Conservation (phyloP, 352 stramenopile genomes). For the Globisporangium paddicum region DNA sequence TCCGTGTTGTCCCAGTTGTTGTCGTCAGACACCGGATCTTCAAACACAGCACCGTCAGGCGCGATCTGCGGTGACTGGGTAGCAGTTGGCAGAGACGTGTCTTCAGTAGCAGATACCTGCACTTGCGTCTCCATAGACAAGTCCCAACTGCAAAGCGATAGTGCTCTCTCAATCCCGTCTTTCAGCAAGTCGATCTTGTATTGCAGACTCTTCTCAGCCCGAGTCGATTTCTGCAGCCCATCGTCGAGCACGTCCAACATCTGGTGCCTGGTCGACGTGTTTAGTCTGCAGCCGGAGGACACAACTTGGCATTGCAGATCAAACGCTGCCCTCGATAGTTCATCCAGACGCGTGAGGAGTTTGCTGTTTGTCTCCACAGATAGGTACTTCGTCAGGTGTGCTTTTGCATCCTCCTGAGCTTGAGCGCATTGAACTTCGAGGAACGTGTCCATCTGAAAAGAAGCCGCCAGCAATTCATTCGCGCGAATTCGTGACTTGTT, state of each 20-base stretch:
- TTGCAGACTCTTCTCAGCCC: conserved; percentile 1
- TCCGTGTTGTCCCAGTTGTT: conserved; percentile 4
- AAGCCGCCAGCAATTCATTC: conserved; percentile 30
- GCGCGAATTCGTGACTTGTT: conserved; percentile 22
- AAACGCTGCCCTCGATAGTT: conserved; percentile 22
- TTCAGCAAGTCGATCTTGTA: background rate
- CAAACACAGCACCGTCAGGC: background rate
- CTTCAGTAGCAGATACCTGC: background rate
- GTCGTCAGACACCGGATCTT: background rate
- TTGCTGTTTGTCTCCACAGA: conserved; percentile 19
- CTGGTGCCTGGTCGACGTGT: conserved; percentile 16
- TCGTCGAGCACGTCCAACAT: conserved; percentile 27
- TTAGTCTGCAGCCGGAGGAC: conserved; percentile 16
- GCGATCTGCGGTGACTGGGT: background rate
- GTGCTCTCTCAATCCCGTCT: conserved; percentile 7
- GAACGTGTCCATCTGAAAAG: conserved; percentile 21
- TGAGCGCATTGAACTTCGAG: conserved; percentile 18
- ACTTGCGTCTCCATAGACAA: background rate
- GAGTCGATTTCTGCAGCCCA: background rate
- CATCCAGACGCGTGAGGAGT: conserved; percentile 17
- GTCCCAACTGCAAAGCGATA: conserved; percentile 1
- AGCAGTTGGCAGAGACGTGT: background rate
- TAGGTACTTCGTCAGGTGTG: conserved; percentile 24
- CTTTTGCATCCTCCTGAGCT: conserved; percentile 14
- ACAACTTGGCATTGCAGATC: conserved; percentile 33